phyloP scores from a whole-genome alignment of 495 filamentous ascomycete genomes.

The Extremus antarcticus region DNA sequence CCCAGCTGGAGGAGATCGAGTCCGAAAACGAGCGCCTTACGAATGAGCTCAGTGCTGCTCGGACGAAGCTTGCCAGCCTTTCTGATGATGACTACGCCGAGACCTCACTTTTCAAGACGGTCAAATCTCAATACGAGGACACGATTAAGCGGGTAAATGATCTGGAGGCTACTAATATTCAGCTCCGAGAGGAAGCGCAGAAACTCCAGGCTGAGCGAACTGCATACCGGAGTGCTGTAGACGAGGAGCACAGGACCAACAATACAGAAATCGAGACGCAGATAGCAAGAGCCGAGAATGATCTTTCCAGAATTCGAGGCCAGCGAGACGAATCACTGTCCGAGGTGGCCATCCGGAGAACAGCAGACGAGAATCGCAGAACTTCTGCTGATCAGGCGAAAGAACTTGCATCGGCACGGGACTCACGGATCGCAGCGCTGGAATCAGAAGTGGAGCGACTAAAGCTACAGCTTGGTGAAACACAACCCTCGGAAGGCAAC shows the following conservation, averaged over 20 bases:
- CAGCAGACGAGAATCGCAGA: constrained; percentile 64
- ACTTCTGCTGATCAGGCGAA: constrained; percentile 55
- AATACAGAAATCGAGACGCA: constrained; percentile 70
- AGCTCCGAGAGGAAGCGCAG: constrained; percentile 73
- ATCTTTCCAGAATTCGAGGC: constrained; percentile 73
- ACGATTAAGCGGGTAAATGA: constrained; percentile 84
- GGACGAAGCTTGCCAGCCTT: constrained; percentile 53
- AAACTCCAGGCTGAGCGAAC: constrained; percentile 77
- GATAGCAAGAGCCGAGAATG: constrained; percentile 67
- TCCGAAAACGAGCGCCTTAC: constrained; percentile 69
- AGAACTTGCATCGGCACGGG: constrained; percentile 65
- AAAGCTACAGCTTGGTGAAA: constrained; percentile 40
- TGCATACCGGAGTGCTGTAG: constrained; percentile 64
- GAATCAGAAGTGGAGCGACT: constrained; percentile 73
- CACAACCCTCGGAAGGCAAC: constrained; percentile 35
- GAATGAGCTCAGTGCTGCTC: constrained; percentile 63
- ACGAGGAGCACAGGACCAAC: constrained; percentile 59
- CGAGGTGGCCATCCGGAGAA: constrained; percentile 69
- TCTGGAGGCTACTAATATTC: constrained; percentile 76
- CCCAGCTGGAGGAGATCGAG: constrained; percentile 69
- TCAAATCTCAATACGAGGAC: constrained; percentile 85
- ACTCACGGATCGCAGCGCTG: constrained; percentile 62
- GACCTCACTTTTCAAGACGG: constrained; percentile 82
- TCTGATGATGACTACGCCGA: constrained; percentile 89
- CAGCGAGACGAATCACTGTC: constrained; percentile 73